Percentiles rank a stretch among this genome's conserved stretches.
Conservation (phyloP, 371 early-diverging fungal genomes). For the Phascolomyces articulosus region DNA sequence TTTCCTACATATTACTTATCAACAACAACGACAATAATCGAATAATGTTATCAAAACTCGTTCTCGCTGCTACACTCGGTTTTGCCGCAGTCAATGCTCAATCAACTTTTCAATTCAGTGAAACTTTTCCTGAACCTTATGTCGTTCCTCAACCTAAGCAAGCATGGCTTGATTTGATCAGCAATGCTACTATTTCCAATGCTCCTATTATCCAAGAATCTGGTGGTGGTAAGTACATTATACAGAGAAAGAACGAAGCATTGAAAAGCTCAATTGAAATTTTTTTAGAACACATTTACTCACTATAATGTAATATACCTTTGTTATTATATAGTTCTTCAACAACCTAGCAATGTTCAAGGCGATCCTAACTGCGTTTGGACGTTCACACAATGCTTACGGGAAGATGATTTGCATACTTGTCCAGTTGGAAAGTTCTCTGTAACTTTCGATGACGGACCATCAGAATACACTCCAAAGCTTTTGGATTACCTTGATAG, state of each 20-base stretch:
- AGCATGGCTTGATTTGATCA: constrained; percentile 47
- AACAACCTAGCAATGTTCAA: not conserved
- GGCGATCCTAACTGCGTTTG: constrained; percentile 56
- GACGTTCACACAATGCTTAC: constrained; percentile 56
- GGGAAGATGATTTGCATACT: constrained; percentile 46
- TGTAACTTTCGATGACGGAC: constrained; percentile 51
- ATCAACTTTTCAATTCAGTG: constrained; percentile 22
- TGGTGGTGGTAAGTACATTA: constrained; percentile 8
- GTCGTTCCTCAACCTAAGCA: constrained; percentile 34
- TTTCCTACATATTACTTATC: not conserved
- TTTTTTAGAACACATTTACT: too few species aligned
- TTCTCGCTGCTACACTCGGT: constrained; percentile 14
- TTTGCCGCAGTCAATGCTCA: constrained; percentile 18
- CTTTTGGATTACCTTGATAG: constrained; percentile 44
- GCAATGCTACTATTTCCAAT: constrained; percentile 31
- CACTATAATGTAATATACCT: too few species aligned
- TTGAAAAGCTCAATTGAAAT: too few species aligned
- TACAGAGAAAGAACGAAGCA: too few species aligned
- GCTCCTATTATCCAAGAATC: constrained; percentile 38
- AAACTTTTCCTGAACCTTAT: constrained; percentile 32
- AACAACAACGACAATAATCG: not conserved
- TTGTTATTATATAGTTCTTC: not conserved
- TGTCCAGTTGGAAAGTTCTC: too few species aligned
- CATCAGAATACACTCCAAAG: constrained; percentile 34
- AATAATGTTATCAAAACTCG: constrained; percentile 16